These are phyloP conservation scores for Hemisphaericaspora xylofermentans DNA, from an alignment of 1,139 yeast genomes.

Conservation along the genomic window DNA sequence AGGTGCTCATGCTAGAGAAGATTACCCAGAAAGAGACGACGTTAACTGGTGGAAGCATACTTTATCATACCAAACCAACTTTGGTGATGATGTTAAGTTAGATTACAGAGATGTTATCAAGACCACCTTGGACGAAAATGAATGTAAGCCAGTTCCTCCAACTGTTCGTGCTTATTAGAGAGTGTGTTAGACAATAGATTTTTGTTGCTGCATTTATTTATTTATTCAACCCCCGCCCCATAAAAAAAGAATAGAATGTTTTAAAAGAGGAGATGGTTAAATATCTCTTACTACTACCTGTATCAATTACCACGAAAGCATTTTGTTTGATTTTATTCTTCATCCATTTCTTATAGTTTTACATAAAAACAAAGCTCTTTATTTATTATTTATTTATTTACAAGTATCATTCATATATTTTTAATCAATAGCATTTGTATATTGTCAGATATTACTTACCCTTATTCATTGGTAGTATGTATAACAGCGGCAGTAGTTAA, in stretches of 20 bases:
- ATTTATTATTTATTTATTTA: slow-evolving; percentile 1
- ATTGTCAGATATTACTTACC: too few relatives aligned
- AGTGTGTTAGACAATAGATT: slow-evolving; percentile 1
- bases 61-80: slow-evolving; percentile 78
- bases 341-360: not conserved
- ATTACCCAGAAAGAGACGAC: slow-evolving; percentile 93
- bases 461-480: not conserved
- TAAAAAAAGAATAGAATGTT: not conserved
- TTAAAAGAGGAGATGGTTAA: too few relatives aligned
- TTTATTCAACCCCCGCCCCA: not conserved
- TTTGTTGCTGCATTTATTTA: slow-evolving; percentile 2
- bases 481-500: not conserved
- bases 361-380: not conserved
- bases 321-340: not conserved
- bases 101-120: slow-evolving; percentile 84
- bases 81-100: slow-evolving; percentile 71
- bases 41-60: slow-evolving; percentile 97
- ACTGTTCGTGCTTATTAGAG: slow-evolving; percentile 84
- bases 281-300: too few relatives aligned
- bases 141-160: slow-evolving; percentile 95
- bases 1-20: slow-evolving; percentile 99
- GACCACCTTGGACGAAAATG: slow-evolving; percentile 83
- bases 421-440: not conserved
- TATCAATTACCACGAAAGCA: not conserved
- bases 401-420: not conserved